Percentiles rank a stretch among this genome's conserved stretches.
Evolutionary conservation across 805 yeast genomes (phyloP).

Genomic region (Saturnispora sanitii): DNA sequence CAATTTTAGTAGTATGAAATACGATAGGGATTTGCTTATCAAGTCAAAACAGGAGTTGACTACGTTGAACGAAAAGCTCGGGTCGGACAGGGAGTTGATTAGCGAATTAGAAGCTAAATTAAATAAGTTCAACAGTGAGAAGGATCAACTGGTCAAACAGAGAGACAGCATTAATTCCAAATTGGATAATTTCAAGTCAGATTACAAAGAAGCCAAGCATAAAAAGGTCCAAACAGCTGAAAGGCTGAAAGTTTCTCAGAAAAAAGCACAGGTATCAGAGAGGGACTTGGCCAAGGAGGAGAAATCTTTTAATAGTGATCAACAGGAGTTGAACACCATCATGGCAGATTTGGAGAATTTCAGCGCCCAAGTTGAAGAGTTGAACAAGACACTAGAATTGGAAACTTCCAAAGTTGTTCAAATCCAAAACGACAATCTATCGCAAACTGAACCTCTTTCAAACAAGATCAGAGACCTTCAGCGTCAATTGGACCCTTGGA

Average conservation of each 20-base stretch:
- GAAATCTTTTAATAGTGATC: slow-evolving; percentile 35
- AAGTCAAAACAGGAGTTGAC: slow-evolving; percentile 24
- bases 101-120: slow-evolving; percentile 31
- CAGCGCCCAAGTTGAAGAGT: too few species aligned
- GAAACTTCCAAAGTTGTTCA: slow-evolving; percentile 54
- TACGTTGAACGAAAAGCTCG: slow-evolving; percentile 8
- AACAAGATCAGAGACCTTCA: slow-evolving; percentile 56
- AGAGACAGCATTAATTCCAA: slow-evolving; percentile 17
- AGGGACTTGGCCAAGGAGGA: slow-evolving; percentile 43
- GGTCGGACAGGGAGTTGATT: slow-evolving; percentile 6
- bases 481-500: slow-evolving; percentile 74
- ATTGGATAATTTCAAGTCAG: slow-evolving; percentile 22
- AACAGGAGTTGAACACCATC: slow-evolving; percentile 37
- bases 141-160: slow-evolving; percentile 27
- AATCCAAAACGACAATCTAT: slow-evolving; percentile 56
- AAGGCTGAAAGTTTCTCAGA: slow-evolving; percentile 53
- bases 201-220: slow-evolving; percentile 39
- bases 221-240: slow-evolving; percentile 67
- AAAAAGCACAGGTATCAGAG: slow-evolving; percentile 48
- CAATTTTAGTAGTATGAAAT: too few species aligned
- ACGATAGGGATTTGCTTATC: too few species aligned
- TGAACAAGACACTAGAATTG: slow-evolving; percentile 34
- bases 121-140: slow-evolving; percentile 21
- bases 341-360: slow-evolving; percentile 35
- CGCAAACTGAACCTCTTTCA: slow-evolving; percentile 62